These are phyloP conservation scores for Eimeria necatrix DNA, from an alignment of 169 alveolate genomes.

Conservation along the genomic window DNA sequence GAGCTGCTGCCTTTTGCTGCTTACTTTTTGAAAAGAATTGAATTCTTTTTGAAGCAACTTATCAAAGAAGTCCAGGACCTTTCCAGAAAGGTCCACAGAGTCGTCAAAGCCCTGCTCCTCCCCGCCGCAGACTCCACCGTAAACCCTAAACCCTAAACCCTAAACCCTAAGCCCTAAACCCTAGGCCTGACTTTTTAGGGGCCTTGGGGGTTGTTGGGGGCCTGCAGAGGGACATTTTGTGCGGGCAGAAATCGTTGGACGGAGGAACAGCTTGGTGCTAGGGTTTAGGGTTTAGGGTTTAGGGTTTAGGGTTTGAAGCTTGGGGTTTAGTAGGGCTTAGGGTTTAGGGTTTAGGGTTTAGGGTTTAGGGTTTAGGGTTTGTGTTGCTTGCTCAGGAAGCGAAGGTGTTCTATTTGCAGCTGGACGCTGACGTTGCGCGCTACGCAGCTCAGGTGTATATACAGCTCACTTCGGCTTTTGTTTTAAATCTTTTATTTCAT, in stretches of 20 bases:
- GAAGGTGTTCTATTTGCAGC: slow-evolving; percentile 27
- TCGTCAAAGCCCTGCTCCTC: neutral
- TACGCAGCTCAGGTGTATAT: neutral
- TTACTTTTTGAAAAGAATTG: neutral
- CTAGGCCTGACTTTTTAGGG: neutral
- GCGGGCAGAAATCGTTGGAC: neutral
- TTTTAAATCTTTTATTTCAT: neutral
- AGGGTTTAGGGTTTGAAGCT: neutral
- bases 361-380: neutral
- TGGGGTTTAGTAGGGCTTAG: neutral
- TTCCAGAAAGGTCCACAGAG: neutral
- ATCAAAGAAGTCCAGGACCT: neutral
- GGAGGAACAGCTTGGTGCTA: neutral
- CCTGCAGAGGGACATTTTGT: neutral
- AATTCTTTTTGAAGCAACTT: neutral
- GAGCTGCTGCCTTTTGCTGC: neutral
- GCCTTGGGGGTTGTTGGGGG: neutral
- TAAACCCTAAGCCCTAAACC: neutral
- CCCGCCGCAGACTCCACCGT: neutral
- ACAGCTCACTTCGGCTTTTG: neutral
- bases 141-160: neutral
- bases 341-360: slow-evolving; percentile 40
- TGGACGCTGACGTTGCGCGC: slow-evolving; percentile 20
- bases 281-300: neutral
- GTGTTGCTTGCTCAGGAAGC: slow-evolving; percentile 27